Conservation (phyloP, 768 basidiomycete genomes). For the Krasilnikovozyma curviuscula region DNA sequence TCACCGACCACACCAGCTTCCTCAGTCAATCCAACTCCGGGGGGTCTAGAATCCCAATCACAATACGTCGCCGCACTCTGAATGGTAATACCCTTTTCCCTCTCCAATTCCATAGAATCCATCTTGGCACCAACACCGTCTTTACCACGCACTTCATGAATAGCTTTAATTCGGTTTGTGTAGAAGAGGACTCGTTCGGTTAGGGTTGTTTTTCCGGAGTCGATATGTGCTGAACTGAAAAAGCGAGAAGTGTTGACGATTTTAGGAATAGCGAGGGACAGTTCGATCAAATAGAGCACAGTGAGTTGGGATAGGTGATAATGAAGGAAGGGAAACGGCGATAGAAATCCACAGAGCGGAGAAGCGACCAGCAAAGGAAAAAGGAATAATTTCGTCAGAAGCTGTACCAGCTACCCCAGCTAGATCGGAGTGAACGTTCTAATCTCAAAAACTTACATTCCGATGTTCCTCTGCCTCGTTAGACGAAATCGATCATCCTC, state of each 20-base stretch:
- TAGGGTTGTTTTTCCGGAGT: constrained; percentile 93
- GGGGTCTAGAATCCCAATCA: constrained; percentile 67
- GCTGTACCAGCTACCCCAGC: neutral
- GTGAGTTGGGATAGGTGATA: neutral
- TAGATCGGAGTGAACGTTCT: neutral
- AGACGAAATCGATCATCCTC: constrained; percentile 49
- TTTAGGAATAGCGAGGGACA: neutral
- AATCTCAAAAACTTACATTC: constrained; percentile 34
- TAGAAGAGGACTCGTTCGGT: constrained; percentile 93
- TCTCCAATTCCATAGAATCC: constrained; percentile 98
- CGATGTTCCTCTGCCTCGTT: constrained; percentile 73
- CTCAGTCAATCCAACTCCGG: constrained; percentile 24
- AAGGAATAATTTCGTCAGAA: neutral
- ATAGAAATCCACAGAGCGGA: neutral
- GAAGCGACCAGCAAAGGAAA: too few species aligned
- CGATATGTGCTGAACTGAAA: constrained; percentile 23
- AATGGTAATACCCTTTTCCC: constrained; percentile 98
- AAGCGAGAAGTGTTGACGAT: too few species aligned
- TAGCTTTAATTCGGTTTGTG: constrained; percentile 83
- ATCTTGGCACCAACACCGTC: constrained; percentile 97
- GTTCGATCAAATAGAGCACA: neutral
- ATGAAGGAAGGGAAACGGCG: neutral
- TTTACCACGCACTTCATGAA: constrained; percentile 89
- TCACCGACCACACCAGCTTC: constrained; percentile 12
- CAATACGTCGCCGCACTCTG: constrained; percentile 97